phyloP scores from a whole-genome alignment of 2,329 filamentous ascomycete genomes.

The Talaromyces sp. region DNA sequence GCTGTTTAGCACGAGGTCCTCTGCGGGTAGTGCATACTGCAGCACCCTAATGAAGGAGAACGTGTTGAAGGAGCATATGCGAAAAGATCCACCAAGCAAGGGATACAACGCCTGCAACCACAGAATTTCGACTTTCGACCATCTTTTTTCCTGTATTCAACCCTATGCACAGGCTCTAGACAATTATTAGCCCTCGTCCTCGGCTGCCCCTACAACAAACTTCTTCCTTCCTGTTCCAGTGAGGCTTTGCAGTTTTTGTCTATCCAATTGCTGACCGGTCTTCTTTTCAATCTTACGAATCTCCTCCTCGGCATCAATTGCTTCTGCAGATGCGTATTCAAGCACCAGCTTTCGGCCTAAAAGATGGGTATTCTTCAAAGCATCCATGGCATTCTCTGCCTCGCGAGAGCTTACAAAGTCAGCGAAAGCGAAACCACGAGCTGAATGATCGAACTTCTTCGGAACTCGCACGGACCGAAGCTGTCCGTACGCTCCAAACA shows the following conservation, averaged over 20 bases:
- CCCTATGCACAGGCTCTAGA: slow-evolving; percentile 28
- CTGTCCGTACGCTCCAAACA: slow-evolving; percentile 87
- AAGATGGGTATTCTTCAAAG: slow-evolving; percentile 87
- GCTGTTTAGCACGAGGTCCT: slow-evolving; percentile 24
- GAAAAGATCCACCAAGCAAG: slow-evolving; percentile 28
- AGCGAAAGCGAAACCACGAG: slow-evolving; percentile 93
- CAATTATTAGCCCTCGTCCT: slow-evolving; percentile 49
- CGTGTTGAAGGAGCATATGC: slow-evolving; percentile 26
- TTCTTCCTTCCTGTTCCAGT: slow-evolving; percentile 76
- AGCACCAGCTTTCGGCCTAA: slow-evolving; percentile 83
- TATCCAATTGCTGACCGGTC: slow-evolving; percentile 82
- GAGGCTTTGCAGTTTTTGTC: slow-evolving; percentile 83
- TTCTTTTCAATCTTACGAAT: slow-evolving; percentile 97
- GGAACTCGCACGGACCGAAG: slow-evolving; percentile 88
- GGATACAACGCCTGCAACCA: slow-evolving; percentile 22
- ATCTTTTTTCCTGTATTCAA: slow-evolving; percentile 20
- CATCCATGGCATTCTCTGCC: slow-evolving; percentile 83
- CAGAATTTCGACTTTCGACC: background rate
- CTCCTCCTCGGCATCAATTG: slow-evolving; percentile 88
- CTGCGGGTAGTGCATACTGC: slow-evolving; percentile 17
- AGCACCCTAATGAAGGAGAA: slow-evolving; percentile 24
- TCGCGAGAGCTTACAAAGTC: slow-evolving; percentile 90
- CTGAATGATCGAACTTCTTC: slow-evolving; percentile 84
- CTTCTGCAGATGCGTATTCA: slow-evolving; percentile 84
- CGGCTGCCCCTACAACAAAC: slow-evolving; percentile 72